These are phyloP conservation scores for Colletotrichum brevisporum DNA, from an alignment of 2,329 filamentous ascomycete species.

Conservation along the genomic window DNA sequence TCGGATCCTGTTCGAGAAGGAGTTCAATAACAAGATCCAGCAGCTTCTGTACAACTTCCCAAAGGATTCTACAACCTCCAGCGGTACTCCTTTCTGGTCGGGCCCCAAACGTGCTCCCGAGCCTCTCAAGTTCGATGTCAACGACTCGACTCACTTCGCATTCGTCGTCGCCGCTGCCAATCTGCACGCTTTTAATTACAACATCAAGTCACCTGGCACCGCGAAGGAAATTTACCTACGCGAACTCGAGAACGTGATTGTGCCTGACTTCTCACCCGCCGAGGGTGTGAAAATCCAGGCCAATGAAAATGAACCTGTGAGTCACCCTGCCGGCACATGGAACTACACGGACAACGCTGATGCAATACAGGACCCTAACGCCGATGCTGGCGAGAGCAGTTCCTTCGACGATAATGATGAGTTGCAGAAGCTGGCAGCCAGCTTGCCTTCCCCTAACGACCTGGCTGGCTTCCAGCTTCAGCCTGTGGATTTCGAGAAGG, in stretches of 20 bases:
- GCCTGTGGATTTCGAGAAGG: slow-evolving; percentile 98
- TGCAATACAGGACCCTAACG: slow-evolving; percentile 80
- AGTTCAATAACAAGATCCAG: slow-evolving; percentile 97
- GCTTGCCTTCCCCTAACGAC: slow-evolving; percentile 83
- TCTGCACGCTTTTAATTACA: slow-evolving; percentile 97
- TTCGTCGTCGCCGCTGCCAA: slow-evolving; percentile 93
- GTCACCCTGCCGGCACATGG: slow-evolving; percentile 46
- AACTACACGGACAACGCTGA: not conserved
- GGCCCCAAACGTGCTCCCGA: slow-evolving; percentile 97
- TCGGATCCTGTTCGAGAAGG: slow-evolving; percentile 92
- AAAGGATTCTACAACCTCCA: slow-evolving; percentile 90
- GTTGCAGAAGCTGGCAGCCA: slow-evolving; percentile 78
- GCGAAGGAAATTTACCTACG: slow-evolving; percentile 81
- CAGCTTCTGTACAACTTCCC: slow-evolving; percentile 98
- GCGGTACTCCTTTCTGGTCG: slow-evolving; percentile 95
- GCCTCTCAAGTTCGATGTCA: slow-evolving; percentile 87
- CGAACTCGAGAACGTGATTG: slow-evolving; percentile 91
- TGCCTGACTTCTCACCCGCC: slow-evolving; percentile 94
- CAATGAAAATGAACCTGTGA: slow-evolving; percentile 89
- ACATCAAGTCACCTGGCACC: slow-evolving; percentile 86
- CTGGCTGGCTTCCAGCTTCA: slow-evolving; percentile 90
- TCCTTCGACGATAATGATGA: slow-evolving; percentile 82
- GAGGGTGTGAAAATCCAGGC: slow-evolving; percentile 96
- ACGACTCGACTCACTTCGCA: slow-evolving; percentile 87
- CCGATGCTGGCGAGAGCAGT: slow-evolving; percentile 60